These are phyloP conservation scores for Ophiostoma piceae DNA, from an alignment of 2,329 filamentous ascomycete species.

Conservation along the genomic window DNA sequence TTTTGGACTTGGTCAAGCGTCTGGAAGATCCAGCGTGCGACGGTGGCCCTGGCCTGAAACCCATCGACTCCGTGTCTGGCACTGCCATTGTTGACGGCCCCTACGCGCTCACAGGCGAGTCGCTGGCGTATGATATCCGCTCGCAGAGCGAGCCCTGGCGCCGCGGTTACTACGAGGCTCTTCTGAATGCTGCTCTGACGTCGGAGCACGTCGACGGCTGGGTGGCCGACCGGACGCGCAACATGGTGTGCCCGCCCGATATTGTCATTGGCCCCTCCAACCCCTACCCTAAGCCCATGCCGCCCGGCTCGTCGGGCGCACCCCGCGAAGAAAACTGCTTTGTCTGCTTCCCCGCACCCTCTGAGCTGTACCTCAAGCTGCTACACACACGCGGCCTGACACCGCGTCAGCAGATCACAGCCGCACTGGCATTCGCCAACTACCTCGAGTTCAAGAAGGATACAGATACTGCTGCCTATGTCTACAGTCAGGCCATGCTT, in stretches of 20 bases:
- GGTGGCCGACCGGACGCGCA: constrained; percentile 62
- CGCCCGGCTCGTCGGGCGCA: constrained; percentile 55
- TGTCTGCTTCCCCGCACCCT: constrained; percentile 62
- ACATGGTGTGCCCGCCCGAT: constrained; percentile 63
- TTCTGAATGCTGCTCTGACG: constrained; percentile 70
- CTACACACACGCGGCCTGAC: constrained; percentile 75
- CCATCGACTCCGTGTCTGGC: constrained; percentile 38
- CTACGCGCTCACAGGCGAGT: neutral
- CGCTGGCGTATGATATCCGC: constrained; percentile 57
- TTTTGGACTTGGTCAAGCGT: constrained; percentile 55
- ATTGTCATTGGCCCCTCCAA: constrained; percentile 80
- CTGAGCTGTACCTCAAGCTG: constrained; percentile 75
- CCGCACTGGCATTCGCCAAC: constrained; percentile 74
- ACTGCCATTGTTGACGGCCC: neutral
- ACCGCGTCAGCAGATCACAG: constrained; percentile 71
- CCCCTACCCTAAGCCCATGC: constrained; percentile 68
- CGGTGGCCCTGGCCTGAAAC: constrained; percentile 55
- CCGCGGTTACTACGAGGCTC: constrained; percentile 74
- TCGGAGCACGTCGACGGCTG: constrained; percentile 79
- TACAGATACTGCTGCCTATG: constrained; percentile 20
- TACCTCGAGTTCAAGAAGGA: constrained; percentile 74
- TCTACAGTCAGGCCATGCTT: constrained; percentile 24
- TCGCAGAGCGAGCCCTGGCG: constrained; percentile 78
- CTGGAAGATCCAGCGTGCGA: constrained; percentile 66
- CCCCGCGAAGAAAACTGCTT: constrained; percentile 73